A percentile compares a stretch with the other conserved stretches of the same genome.
Evolutionary conservation across 345 rosid genomes (phyloP).

Genomic region (Fremontodendron californicum): DNA sequence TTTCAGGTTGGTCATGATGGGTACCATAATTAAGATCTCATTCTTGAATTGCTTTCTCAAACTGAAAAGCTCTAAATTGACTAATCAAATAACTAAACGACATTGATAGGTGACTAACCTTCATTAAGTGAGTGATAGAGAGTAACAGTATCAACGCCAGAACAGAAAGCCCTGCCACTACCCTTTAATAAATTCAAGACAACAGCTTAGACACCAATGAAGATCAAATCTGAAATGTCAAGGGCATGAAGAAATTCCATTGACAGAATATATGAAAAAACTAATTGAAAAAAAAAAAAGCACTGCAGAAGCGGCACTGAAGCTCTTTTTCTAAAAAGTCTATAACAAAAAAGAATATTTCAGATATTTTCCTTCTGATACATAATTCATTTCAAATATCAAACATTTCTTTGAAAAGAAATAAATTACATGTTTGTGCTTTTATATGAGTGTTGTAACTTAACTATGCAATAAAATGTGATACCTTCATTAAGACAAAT

Average conservation of each 20-base stretch:
- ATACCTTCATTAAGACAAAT: slow-evolving; percentile 83
- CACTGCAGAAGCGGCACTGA: not conserved
- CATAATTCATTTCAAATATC: not conserved
- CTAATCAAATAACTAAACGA: not conserved
- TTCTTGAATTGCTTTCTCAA: not conserved
- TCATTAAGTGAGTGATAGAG: slow-evolving; percentile 52
- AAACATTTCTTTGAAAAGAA: not conserved
- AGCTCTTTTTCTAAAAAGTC: not conserved
- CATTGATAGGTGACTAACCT: slow-evolving; percentile 36
- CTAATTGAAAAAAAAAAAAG: not conserved
- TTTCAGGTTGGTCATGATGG: slow-evolving; percentile 5
- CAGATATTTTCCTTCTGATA: not conserved
- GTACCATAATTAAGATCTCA: slow-evolving; percentile 1
- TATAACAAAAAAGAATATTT: not conserved
- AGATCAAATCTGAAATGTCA: slow-evolving; percentile 12
- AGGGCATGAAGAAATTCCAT: not conserved
- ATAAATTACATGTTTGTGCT: not conserved
- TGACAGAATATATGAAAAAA: not conserved
- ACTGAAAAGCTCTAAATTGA: not conserved
- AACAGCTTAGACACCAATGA: slow-evolving; percentile 30
- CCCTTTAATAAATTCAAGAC: slow-evolving; percentile 54
- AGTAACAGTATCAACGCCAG: slow-evolving; percentile 71
- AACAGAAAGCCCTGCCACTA: slow-evolving; percentile 76
- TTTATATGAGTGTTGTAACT: not conserved
- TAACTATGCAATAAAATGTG: not conserved